These are phyloP conservation scores for Yamadazyma phyllophila DNA, from an alignment of 805 yeast species.

Conservation along the genomic window DNA sequence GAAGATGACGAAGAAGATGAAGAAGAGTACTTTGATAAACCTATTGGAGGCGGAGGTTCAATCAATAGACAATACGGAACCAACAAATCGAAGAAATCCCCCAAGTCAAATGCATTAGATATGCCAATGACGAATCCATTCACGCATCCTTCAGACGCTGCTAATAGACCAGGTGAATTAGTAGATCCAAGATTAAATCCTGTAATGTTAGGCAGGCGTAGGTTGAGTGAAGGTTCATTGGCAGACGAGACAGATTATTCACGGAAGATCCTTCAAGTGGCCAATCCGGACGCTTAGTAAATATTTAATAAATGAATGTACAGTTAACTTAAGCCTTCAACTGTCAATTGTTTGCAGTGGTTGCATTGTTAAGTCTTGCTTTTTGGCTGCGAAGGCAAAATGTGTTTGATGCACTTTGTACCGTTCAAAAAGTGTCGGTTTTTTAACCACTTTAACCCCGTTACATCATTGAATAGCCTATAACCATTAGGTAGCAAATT, in stretches of 20 bases:
- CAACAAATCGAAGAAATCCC: slow-evolving; percentile 16
- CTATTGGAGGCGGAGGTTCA: slow-evolving; percentile 18
- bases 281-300: slow-evolving; percentile 64
- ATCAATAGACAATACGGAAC: slow-evolving; percentile 17
- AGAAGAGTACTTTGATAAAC: slow-evolving; percentile 33
- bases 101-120: slow-evolving; percentile 27
- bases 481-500: not conserved
- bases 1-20: slow-evolving; percentile 34
- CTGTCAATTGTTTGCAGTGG: not conserved
- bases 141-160: slow-evolving; percentile 51
- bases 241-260: slow-evolving; percentile 85
- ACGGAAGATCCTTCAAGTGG: slow-evolving; percentile 78
- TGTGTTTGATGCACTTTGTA: too few species aligned
- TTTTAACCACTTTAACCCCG: too few species aligned
- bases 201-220: slow-evolving; percentile 75
- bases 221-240: slow-evolving; percentile 80
- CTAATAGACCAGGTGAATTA: slow-evolving; percentile 15
- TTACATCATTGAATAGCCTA: too few species aligned
- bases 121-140: slow-evolving; percentile 59
- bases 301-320: slow-evolving; percentile 3
- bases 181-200: slow-evolving; percentile 70
- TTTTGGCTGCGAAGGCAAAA: too few species aligned
- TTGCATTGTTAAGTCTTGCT: too few species aligned
- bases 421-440: too few species aligned
- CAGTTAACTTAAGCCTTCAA: not conserved